Percentiles rank a stretch among this genome's conserved stretches.
Evolutionary conservation across 2,329 filamentous ascomycete genomes (phyloP).

Genomic region (Cordyceps militaris): DNA sequence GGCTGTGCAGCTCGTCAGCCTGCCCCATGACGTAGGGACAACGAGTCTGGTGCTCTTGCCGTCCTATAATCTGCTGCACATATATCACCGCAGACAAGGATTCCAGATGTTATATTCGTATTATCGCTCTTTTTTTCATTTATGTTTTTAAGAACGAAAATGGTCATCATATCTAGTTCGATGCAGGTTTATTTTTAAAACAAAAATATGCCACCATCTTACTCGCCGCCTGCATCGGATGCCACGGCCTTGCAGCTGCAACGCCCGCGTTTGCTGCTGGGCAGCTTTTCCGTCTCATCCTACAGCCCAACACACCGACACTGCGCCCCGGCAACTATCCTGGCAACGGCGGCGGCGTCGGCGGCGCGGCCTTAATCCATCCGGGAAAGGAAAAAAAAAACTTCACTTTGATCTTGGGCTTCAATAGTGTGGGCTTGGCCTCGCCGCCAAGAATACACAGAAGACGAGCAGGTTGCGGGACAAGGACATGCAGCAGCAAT

Average conservation of each 20-base stretch:
- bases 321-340: too few relatives aligned
- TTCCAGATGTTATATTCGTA: too few relatives aligned
- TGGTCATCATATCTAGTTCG: too few relatives aligned
- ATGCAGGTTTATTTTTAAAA: too few relatives aligned
- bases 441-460: not conserved
- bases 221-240: too few relatives aligned
- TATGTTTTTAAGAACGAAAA: too few relatives aligned
- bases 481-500: not conserved
- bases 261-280: too few relatives aligned
- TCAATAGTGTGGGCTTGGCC: not conserved
- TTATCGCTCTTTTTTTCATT: not conserved
- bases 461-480: not conserved
- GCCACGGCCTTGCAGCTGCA: too few relatives aligned
- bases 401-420: not conserved
- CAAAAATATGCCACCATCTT: not conserved
- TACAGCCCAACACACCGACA: not conserved
- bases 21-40: slow-evolving; percentile 1
- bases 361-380: not conserved
- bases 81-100: not conserved
- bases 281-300: not conserved
- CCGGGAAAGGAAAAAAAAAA: too few relatives aligned
- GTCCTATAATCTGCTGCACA: not conserved
- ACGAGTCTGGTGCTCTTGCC: not conserved
- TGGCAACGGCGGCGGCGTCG: not conserved
- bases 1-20: slow-evolving; percentile 3